phyloP scores from a whole-genome alignment of 2,329 filamentous ascomycete species.

The Colletotrichum liriopes region DNA sequence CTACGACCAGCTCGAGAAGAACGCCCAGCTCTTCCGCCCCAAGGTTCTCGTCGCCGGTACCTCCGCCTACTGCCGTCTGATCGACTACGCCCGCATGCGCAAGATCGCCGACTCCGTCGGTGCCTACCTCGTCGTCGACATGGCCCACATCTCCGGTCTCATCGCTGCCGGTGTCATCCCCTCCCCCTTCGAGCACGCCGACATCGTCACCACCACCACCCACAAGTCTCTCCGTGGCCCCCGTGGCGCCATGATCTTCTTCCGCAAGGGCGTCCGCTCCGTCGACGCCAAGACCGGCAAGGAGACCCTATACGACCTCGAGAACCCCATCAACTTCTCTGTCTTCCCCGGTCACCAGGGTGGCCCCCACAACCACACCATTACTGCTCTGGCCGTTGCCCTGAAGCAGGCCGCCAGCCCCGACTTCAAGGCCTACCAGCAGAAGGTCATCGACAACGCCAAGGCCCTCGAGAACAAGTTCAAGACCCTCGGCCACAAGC shows the following conservation, averaged over 20 bases:
- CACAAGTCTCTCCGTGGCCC: conserved; percentile 99
- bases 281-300: conserved; percentile 93
- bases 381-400: conserved; percentile 95
- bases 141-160: conserved; percentile 98
- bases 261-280: conserved; percentile 94
- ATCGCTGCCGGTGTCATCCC: conserved; percentile 95
- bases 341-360: conserved; percentile 99
- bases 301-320: conserved; percentile 91
- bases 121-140: conserved; percentile 96
- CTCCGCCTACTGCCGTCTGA: conserved; percentile 97
- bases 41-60: conserved; percentile 98
- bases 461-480: conserved; percentile 90
- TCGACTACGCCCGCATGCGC: conserved; percentile 97
- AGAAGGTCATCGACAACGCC: conserved; percentile 93
- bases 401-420: conserved; percentile 92
- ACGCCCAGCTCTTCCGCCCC: conserved; percentile 92
- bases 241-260: conserved; percentile 99
- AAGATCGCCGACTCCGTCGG: conserved; percentile 94
- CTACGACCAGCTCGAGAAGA: conserved; percentile 92
- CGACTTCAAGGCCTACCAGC: conserved; percentile 95
- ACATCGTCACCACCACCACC: conserved; percentile 98
- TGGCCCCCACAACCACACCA: conserved; percentile 99
- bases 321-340: conserved; percentile 97
- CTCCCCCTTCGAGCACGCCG: conserved; percentile 91
- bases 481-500: conserved; percentile 91